phyloP scores from a whole-genome alignment of 2,329 filamentous ascomycete species.

The Lomentospora prolificans region DNA sequence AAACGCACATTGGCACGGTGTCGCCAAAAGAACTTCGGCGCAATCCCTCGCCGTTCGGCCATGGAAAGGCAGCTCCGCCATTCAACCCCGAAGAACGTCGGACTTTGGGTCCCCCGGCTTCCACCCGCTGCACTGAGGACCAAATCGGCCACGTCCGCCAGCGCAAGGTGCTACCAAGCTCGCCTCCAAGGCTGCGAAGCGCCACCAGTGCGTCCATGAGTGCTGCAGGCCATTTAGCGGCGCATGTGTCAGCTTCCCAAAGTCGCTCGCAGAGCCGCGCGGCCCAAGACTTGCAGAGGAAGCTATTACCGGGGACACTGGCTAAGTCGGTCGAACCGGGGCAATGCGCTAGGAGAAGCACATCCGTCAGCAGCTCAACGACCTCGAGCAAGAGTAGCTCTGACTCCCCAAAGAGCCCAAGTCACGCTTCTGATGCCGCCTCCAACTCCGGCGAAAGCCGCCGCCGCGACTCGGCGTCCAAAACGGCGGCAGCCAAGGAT shows the following conservation, averaged over 20 bases:
- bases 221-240: neutral
- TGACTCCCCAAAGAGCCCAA: neutral
- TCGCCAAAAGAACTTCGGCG: neutral
- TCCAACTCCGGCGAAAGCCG: neutral
- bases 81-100: neutral
- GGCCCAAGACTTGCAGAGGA: too few relatives aligned
- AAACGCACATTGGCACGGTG: neutral
- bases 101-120: neutral
- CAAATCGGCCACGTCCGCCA: neutral
- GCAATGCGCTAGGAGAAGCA: neutral
- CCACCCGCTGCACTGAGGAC: neutral
- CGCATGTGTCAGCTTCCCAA: neutral
- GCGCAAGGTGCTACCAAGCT: neutral
- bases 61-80: neutral
- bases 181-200: neutral
- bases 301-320: too few relatives aligned
- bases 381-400: neutral
- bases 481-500: too few relatives aligned
- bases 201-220: neutral
- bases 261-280: too few relatives aligned
- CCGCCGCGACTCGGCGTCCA: neutral
- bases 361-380: neutral
- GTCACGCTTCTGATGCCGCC: too few relatives aligned
- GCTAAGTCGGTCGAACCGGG: too few relatives aligned
- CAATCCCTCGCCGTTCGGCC: neutral